Base-by-base conservation (phyloP, 768 basidiomycete species). In the Solioccasus polychromus region DNA sequence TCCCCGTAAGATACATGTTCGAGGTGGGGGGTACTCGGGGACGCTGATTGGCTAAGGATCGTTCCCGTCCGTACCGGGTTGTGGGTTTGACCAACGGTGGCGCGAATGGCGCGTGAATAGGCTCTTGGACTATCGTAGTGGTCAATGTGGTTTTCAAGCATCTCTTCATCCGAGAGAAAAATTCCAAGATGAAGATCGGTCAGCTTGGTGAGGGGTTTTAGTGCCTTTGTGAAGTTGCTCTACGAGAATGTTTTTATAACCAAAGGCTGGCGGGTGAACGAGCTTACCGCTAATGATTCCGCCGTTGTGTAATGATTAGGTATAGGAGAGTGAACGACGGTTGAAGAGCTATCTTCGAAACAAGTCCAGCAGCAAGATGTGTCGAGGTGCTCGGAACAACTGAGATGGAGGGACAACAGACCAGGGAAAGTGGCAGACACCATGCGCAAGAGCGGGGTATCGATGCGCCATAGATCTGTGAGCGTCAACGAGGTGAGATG, bases 301-400 rank as follows among this genome's bases (percentile, higher is more conserved):
- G 66, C 70, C 22, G 71, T 67, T 14, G 60, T 43, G 53, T 71
- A 82, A 22, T 72, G 58, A 15, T 77, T 74, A 6, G 78, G 78
- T 44, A 88, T 69, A 0, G 85, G 84, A 7, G 84, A 88, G 61
- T 87, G 83, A 3, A 73, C 48, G 20, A 73, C 71, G 39, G 72
- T 69, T 8, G 66, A 71, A 20, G 79, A 66, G 38, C 77, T 80
- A 34, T 84, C 83, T 63, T 81, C 80, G 48, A 79, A 79, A 59
- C 85, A 88, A 35, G 58, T 54, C 73, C 78, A 79, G 59, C 85
- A 88, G 58, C 82, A 84, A 40, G 64, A 68, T 23, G 71, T 56
- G 45, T 79, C 75, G 35, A 86, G 67, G 30, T 80, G 72, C 50
- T 83, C 81, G 5, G 78, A 75, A 47, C 78, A 79, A 54, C 77